Evolutionary conservation across 2,329 filamentous ascomycete species (phyloP).

Genomic region (Aspergillus fischeri): DNA sequence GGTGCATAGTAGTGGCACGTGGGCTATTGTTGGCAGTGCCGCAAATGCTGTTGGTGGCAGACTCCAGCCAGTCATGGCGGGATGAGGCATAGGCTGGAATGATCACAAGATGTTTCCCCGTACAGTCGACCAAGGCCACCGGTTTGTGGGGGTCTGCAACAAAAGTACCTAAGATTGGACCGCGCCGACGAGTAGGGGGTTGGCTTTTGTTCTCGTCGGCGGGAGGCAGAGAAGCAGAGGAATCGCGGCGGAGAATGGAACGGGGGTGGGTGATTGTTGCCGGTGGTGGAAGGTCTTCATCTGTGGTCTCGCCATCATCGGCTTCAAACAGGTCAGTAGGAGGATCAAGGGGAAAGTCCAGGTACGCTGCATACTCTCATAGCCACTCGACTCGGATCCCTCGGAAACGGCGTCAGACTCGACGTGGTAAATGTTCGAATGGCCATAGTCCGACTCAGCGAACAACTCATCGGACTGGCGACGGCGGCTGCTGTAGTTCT

Average conservation of each 20-base stretch:
- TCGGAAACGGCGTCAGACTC: conserved; percentile 43
- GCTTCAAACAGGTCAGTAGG: conserved; percentile 49
- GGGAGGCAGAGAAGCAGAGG: conserved; percentile 42
- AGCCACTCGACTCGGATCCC: conserved; percentile 47
- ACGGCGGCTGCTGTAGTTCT: conserved; percentile 23
- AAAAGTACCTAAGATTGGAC: conserved; percentile 46
- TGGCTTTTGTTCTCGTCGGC: conserved; percentile 35
- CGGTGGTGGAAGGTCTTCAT: conserved; percentile 52
- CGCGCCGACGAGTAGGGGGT: conserved; percentile 36
- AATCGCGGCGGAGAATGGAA: conserved; percentile 49
- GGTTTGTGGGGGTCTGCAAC: conserved; percentile 46
- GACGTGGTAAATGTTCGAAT: conserved; percentile 41
- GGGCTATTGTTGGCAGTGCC: conserved; percentile 43
- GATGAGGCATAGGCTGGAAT: conserved; percentile 45
- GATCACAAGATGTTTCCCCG: conserved; percentile 46
- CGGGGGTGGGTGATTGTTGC: conserved; percentile 46
- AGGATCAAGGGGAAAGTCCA: conserved; percentile 19
- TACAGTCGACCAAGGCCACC: conserved; percentile 45
- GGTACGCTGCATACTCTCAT: conserved; percentile 51
- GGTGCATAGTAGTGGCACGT: conserved; percentile 34
- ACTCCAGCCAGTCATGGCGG: conserved; percentile 44
- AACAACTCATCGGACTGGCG: conserved; percentile 38
- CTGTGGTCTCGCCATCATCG: conserved; percentile 59
- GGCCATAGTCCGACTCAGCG: conserved; percentile 36
- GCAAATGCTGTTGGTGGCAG: conserved; percentile 37